A percentile compares a stretch with the other conserved stretches of the same genome.
Conservation (phyloP, 805 yeast genomes). For the Yarrowia phangngaensis region DNA sequence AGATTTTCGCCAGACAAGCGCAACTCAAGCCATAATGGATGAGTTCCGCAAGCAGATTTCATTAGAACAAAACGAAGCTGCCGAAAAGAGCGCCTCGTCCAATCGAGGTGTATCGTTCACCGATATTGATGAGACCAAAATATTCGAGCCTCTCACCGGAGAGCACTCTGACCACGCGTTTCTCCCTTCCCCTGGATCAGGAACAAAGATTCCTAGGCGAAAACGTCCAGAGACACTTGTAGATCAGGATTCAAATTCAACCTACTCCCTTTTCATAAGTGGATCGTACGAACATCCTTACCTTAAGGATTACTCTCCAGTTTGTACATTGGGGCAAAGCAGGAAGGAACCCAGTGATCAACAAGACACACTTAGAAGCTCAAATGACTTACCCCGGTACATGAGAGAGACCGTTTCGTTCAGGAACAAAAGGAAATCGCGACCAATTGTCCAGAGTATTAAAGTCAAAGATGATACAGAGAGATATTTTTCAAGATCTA, state of each 20-base stretch:
- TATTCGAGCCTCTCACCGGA: constrained; percentile 13
- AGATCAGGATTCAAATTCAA: background rate
- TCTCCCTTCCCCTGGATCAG: constrained; percentile 18
- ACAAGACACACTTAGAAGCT: background rate
- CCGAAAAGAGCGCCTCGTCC: constrained; percentile 1
- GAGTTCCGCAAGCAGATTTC: constrained; percentile 4
- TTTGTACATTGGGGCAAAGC: background rate
- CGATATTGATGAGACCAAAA: background rate
- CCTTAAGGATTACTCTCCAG: background rate
- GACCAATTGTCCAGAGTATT: too few species aligned
- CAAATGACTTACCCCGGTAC: constrained; percentile 13
- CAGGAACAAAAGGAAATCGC: constrained; percentile 10
- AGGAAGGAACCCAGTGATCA: too few species aligned
- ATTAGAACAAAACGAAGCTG: background rate
- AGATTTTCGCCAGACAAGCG: background rate
- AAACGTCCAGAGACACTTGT: background rate
- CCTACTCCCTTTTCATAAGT: too few species aligned
- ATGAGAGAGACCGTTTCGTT: constrained; percentile 16
- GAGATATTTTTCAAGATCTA: background rate
- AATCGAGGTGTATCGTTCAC: constrained; percentile 5
- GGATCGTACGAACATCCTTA: too few species aligned
- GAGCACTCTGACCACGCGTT: constrained; percentile 19
- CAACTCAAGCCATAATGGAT: constrained; percentile 7
- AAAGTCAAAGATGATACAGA: constrained; percentile 18
- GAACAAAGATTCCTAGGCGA: constrained; percentile 2